phyloP scores from a whole-genome alignment of 2,329 filamentous ascomycete species.

The Fusarium proliferatum region DNA sequence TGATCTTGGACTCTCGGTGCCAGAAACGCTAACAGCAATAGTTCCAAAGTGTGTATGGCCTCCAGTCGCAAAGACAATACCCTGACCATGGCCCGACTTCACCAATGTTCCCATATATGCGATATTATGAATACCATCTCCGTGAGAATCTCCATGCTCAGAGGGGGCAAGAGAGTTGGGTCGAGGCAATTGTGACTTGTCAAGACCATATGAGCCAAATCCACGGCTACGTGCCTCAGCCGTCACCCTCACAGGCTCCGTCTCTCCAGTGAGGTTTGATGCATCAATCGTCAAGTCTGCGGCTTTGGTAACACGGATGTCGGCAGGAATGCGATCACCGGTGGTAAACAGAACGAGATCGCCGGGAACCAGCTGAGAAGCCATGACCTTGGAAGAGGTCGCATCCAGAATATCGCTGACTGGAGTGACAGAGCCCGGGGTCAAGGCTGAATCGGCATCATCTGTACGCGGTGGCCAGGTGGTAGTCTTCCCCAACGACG shows the following conservation, averaged over 20 bases:
- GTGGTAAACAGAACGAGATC: constrained; percentile 95
- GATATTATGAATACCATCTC: constrained; percentile 86
- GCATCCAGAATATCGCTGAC: constrained; percentile 74
- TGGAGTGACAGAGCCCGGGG: constrained; percentile 66
- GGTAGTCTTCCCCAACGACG: constrained; percentile 50
- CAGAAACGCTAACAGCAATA: constrained; percentile 92
- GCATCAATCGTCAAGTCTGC: constrained; percentile 94
- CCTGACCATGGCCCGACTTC: constrained; percentile 93
- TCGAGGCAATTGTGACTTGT: constrained; percentile 44
- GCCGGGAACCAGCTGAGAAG: constrained; percentile 87
- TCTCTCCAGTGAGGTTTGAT: constrained; percentile 96
- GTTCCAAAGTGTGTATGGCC: constrained; percentile 94
- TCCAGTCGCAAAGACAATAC: constrained; percentile 96
- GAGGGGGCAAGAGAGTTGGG: constrained; percentile 56
- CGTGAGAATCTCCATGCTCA: constrained; percentile 69
- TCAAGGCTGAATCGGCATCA: constrained; percentile 57
- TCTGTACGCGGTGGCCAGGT: constrained; percentile 61
- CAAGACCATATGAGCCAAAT: constrained; percentile 44
- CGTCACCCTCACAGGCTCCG: constrained; percentile 87
- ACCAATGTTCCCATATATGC: constrained; percentile 98
- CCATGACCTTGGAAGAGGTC: constrained; percentile 85
- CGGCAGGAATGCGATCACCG: constrained; percentile 94
- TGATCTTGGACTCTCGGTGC: constrained; percentile 94
- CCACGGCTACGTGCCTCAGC: constrained; percentile 64
- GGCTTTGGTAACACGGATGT: constrained; percentile 92